phyloP scores from a whole-genome alignment of 2,329 filamentous ascomycete genomes.

The Aureobasidium leucospermi region DNA sequence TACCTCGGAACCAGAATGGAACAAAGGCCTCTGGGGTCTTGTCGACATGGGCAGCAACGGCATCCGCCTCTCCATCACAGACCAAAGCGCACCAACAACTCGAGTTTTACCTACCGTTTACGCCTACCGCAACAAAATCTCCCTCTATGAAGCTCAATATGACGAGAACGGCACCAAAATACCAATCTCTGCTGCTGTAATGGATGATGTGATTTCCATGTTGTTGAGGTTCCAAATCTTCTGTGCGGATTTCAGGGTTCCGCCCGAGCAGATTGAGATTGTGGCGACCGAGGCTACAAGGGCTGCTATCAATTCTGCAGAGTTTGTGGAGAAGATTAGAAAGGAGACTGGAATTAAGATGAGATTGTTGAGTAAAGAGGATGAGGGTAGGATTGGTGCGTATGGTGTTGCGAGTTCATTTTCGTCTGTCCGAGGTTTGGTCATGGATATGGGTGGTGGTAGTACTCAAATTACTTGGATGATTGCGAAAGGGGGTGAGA shows the following conservation, averaged over 20 bases:
- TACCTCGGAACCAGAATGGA: slow-evolving; percentile 12
- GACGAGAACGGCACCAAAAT: slow-evolving; percentile 28
- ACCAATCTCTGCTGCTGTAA: slow-evolving; percentile 50
- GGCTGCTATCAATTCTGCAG: slow-evolving; percentile 61
- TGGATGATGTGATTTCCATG: slow-evolving; percentile 54
- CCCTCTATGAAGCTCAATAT: slow-evolving; percentile 67
- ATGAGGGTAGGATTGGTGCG: slow-evolving; percentile 72
- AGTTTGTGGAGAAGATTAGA: slow-evolving; percentile 58
- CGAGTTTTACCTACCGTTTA: slow-evolving; percentile 69
- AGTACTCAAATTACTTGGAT: slow-evolving; percentile 62
- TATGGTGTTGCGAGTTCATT: slow-evolving; percentile 71
- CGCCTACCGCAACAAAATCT: slow-evolving; percentile 68
- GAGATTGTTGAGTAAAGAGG: slow-evolving; percentile 62
- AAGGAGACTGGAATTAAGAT: slow-evolving; percentile 56
- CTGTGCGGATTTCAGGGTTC: slow-evolving; percentile 61
- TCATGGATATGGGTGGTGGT: slow-evolving; percentile 74
- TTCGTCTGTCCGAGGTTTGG: slow-evolving; percentile 58
- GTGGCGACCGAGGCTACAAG: slow-evolving; percentile 82
- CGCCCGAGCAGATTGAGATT: slow-evolving; percentile 55
- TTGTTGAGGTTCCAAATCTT: slow-evolving; percentile 62
- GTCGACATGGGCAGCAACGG: slow-evolving; percentile 54
- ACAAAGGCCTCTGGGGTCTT: slow-evolving; percentile 13
- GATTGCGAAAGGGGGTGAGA: slow-evolving; percentile 37
- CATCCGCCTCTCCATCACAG: slow-evolving; percentile 79
- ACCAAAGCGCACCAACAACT: slow-evolving; percentile 58